Evolutionary conservation across 129 eudicot genomes (phyloP).

Genomic region (Helianthus annuus): HanXRQr2.0-SUNRISE NC_035446.2:151067587-151068086

Average conservation of each 20-base stretch:
- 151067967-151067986: neutral
- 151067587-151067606: too few species aligned
- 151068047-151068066: neutral
- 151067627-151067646: too few species aligned
- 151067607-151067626: too few species aligned
- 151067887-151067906: neutral
- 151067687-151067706: too few species aligned
- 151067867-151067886: neutral
- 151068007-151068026: neutral
- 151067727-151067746: too few species aligned
- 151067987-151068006: neutral
- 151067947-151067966: neutral
- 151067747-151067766: too few species aligned
- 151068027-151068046: neutral
- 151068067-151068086: neutral
- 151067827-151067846: neutral
- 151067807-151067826: too few species aligned
- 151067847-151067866: neutral
- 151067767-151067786: too few species aligned
- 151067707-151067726: too few species aligned
- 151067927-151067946: neutral
- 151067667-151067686: too few species aligned
- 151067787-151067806: too few species aligned
- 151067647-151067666: too few species aligned
- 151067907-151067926: conserved; percentile 1